phyloP scores from a whole-genome alignment of 192 early-diverging fungal species.

The Chytriomyces sp. region DNA sequence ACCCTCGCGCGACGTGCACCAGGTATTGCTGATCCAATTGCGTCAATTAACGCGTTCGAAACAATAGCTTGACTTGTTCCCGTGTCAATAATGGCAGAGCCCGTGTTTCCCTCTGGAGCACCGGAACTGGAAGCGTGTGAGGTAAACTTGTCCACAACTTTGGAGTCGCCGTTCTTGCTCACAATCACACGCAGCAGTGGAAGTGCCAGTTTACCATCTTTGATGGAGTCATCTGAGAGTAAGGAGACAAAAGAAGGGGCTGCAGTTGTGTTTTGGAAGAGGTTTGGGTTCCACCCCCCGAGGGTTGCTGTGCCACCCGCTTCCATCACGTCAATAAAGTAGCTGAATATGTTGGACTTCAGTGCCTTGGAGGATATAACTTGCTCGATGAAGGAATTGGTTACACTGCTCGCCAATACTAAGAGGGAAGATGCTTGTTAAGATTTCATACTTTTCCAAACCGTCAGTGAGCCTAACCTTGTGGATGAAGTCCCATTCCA shows the following conservation, averaged over 20 bases:
- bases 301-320: background rate
- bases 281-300: background rate
- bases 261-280: constrained; percentile 9
- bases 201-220: constrained; percentile 11
- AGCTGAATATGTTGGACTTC: background rate
- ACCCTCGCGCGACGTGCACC: background rate
- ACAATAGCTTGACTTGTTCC: constrained; percentile 23
- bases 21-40: background rate
- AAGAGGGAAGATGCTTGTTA: background rate
- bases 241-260: constrained; percentile 7
- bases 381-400: constrained; percentile 16
- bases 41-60: background rate
- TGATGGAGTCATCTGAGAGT: constrained; percentile 1
- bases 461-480: background rate
- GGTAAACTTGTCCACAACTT: background rate
- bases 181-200: background rate
- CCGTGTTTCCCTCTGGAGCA: constrained; percentile 11
- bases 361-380: background rate
- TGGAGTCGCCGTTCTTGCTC: background rate
- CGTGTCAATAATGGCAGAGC: constrained; percentile 26
- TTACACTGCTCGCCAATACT: background rate
- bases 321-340: background rate
- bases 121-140: constrained; percentile 2
- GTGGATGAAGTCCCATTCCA: background rate
- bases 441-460: background rate